phyloP scores from a whole-genome alignment of 768 basidiomycete genomes.

The Lentinus brumalis region DNA sequence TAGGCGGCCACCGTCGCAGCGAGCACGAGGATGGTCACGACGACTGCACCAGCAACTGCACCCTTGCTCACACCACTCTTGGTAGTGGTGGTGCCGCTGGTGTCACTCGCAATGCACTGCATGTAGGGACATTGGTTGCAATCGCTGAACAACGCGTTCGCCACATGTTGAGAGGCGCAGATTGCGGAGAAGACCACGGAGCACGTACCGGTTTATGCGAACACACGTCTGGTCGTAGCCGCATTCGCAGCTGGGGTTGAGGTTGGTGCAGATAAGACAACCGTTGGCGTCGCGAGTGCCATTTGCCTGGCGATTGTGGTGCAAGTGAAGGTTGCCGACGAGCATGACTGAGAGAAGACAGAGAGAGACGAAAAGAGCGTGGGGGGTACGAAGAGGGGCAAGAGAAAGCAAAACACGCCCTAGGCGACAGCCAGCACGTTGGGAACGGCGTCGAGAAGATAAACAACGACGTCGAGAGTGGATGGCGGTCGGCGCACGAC shows the following conservation, averaged over 20 bases:
- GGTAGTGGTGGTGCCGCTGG: constrained; percentile 1
- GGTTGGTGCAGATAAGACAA: constrained; percentile 52
- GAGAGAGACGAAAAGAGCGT: constrained; percentile 27
- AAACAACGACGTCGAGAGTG: constrained; percentile 7
- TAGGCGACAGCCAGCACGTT: constrained; percentile 34
- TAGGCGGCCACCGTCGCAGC: constrained; percentile 51
- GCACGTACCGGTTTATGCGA: constrained; percentile 57
- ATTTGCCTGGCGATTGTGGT: constrained; percentile 23
- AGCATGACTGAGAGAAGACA: constrained; percentile 13
- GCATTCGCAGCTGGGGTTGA: constrained; percentile 60
- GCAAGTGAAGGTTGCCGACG: constrained; percentile 14
- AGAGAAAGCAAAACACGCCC: constrained; percentile 22
- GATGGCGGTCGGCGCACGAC: constrained; percentile 4
- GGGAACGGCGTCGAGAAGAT: constrained; percentile 26
- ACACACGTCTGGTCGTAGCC: constrained; percentile 56
- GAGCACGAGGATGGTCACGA: constrained; percentile 64
- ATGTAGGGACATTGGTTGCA: constrained; percentile 58
- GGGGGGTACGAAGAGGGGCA: constrained; percentile 18
- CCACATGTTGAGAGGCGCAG: constrained; percentile 5
- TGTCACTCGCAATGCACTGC: constrained; percentile 46
- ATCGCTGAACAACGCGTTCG: constrained; percentile 42
- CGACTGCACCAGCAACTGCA: constrained; percentile 72
- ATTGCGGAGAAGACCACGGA: background rate
- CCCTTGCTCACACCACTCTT: constrained; percentile 58
- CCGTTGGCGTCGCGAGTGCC: constrained; percentile 15